Base-by-base conservation (phyloP, 1,284 basidiomycete genomes). In the Heterobasidion annosum region DNA sequence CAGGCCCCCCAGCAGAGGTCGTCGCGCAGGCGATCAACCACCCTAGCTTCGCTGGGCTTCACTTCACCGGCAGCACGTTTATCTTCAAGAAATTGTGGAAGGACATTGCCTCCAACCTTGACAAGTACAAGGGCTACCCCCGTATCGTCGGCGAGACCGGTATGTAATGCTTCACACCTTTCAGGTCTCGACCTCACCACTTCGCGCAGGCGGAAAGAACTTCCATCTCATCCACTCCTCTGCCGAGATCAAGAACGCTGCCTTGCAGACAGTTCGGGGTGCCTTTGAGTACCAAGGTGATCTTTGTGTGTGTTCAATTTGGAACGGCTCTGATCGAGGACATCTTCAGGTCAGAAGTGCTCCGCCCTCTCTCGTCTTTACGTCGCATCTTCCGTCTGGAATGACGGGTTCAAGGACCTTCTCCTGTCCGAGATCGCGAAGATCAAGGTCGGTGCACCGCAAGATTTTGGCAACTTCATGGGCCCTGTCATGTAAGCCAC, bases 1-100 rank as follows among this genome's bases (percentile, higher is more conserved):
- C 96, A 3, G 92, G 92, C 7, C 83, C 86, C 42, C 85, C 93
- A 1, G 77, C 86, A 6, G 85, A 89, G 58, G 82, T 94, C 57
- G 92, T 93, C 57, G 82, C 81, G 54, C 88, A 93, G 68, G 88
- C 82, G 48, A 87, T 96, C 68, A 78, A 78, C 54, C 84, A 94
- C 75, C 81, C 80, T 37, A 73, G 77, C 56, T 99, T 99, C 64
- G 87, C 92, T 1, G 90, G 87, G 33, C 78, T 99, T 52, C 93
- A 99, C 75, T 99, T 99, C 73, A 99, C 97, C 0, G 96, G 96
- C 49, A 95, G 91, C 65, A 99, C 96, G 9, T 82, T 84, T 64
- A 85, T 99, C 51, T 98, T 97, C 85, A 87, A 87, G 71, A 83
- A 87, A 68, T 82, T 99, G 46, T 99, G 96, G 96, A 96, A 94